These are phyloP conservation scores for Backusella macrospora DNA, from an alignment of 192 early-diverging fungal genomes.

Conservation along the genomic window DNA sequence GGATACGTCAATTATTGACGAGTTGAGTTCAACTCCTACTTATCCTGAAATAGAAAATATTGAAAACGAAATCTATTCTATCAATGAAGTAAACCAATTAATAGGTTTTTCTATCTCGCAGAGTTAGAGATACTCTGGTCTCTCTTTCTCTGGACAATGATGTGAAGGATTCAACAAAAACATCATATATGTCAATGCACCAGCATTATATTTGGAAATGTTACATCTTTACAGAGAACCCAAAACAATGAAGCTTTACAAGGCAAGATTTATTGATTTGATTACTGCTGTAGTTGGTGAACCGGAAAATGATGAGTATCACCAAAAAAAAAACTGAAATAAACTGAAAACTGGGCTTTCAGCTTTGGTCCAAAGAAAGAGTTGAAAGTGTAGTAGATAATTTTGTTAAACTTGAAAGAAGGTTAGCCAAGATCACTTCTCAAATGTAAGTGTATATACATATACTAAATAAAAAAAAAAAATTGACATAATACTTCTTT, in stretches of 20 bases:
- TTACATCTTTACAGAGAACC: neutral
- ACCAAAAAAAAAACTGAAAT: constrained; percentile 35
- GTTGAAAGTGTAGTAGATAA: neutral
- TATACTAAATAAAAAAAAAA: neutral
- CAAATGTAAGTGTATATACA: neutral
- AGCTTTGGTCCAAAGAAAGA: neutral
- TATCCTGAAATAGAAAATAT: constrained; percentile 41
- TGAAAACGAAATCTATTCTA: constrained; percentile 31
- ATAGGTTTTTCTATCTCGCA: neutral
- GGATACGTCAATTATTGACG: constrained; percentile 43
- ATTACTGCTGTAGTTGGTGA: neutral
- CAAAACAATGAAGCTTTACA: neutral
- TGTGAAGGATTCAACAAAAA: neutral
- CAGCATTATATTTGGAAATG: neutral
- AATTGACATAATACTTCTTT: no score
- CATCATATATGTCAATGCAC: neutral
- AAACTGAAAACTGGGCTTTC: neutral
- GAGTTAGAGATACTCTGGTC: neutral
- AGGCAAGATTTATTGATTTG: neutral
- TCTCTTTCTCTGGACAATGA: constrained; percentile 37
- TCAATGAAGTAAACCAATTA: constrained; percentile 58
- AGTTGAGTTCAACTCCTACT: constrained; percentile 43
- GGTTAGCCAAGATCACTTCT: neutral
- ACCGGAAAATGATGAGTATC: constrained; percentile 47
- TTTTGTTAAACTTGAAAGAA: neutral